Base-by-base conservation (phyloP, 208 protist species). In the Leishmania martiniquensis region DNA sequence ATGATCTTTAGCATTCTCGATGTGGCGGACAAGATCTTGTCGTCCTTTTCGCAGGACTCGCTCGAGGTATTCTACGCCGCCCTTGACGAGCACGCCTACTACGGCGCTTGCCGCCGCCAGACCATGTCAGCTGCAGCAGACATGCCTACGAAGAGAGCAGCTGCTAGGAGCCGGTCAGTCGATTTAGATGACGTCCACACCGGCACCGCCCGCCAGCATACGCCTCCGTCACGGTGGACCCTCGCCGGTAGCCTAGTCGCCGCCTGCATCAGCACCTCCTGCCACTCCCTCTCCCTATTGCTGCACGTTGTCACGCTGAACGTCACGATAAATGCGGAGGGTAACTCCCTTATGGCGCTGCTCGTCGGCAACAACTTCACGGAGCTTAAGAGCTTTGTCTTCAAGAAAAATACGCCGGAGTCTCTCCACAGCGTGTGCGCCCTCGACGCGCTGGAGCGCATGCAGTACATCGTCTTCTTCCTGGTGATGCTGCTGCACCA, bases 1-100 rank as follows among this genome's bases (percentile, higher is more conserved):
- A 97, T 99, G 44, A 91, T 99, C n/a, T 98, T 96, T 72, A 98
- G 97, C 85, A 90, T 98, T 49, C 81, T 98, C 17, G 98, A 98
- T 47, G 84, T 97, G 37, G 89, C 93, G 68, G 97, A 98, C 81
- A 97, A 92, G 78, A 81, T 99, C 25, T 95, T 96, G 55, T 87
- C 85, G 29, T 96, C 93, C 17, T 88, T 99, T 44, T 97, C 93
- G 29, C 94, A 98, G 73, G 98, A 98, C 81, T 89, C 96, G 5
- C 74, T 78, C 32, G 63, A 78, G 49, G 83, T 97, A 25, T 72
- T 99, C 2, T 98, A 88, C 75, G 88, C 69, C 17, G 65, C 75
- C 47, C 68, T 92, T 44, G 76, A 76, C 17, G 67, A 69, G 75
- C 17, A 63, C 22, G 37, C 63, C 9, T 78, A 62, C 37, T 51